phyloP scores from a whole-genome alignment of 208 protist species.

The Acanthamoeba healyi region DNA sequence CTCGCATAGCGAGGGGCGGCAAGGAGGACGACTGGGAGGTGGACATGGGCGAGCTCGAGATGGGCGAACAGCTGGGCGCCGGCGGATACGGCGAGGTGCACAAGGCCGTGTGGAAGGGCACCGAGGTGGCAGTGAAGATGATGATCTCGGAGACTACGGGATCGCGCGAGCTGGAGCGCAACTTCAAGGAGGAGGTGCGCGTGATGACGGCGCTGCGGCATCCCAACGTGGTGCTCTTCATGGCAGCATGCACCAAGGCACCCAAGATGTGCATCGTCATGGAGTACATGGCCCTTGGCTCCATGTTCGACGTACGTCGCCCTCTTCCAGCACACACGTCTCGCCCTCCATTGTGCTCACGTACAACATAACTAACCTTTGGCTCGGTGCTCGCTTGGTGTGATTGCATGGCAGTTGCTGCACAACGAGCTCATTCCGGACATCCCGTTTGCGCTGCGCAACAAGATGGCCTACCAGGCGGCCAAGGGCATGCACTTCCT shows the following conservation, averaged over 20 bases:
- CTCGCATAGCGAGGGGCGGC: not conserved
- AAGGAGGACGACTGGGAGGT: constrained; percentile 23
- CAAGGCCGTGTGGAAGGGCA: constrained; percentile 30
- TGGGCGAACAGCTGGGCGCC: not conserved
- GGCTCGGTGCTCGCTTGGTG: no score
- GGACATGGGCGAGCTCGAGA: not conserved
- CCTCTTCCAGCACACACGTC: not conserved
- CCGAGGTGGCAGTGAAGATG: constrained; percentile 43
- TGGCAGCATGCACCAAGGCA: constrained; percentile 14
- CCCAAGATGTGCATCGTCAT: constrained; percentile 24
- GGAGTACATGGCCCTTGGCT: constrained; percentile 27
- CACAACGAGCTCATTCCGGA: not conserved
- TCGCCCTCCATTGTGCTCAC: not conserved
- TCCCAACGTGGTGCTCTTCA: constrained; percentile 50
- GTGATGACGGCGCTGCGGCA: not conserved
- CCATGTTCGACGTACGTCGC: not conserved
- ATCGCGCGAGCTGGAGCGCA: not conserved
- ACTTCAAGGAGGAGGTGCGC: constrained; percentile 22
- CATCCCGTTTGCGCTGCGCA: not conserved
- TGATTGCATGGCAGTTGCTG: not conserved
- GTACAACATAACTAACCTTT: not conserved
- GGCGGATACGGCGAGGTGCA: constrained; percentile 40
- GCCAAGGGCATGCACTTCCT: not conserved
- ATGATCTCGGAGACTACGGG: not conserved
- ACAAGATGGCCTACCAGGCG: not conserved